These are phyloP conservation scores for Orobanche coerulescens DNA, from an alignment of 257 asterid species.

Conservation along the genomic window DNA sequence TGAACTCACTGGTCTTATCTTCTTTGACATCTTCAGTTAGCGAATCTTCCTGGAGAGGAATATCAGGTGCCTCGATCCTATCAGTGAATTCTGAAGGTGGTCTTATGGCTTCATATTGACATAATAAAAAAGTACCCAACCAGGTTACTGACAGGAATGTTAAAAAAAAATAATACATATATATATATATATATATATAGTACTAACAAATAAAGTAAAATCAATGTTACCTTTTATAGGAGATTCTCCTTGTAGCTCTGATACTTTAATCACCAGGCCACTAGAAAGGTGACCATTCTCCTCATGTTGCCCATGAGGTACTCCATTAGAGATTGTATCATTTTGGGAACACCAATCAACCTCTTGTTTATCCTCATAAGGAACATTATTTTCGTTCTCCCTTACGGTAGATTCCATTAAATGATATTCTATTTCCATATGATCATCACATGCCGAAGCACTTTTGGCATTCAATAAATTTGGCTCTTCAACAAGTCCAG, in stretches of 20 bases:
- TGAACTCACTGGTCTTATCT: slow-evolving; percentile 11
- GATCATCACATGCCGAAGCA: slow-evolving; percentile 81
- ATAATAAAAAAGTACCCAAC: slow-evolving; percentile 14
- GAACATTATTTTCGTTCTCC: slow-evolving; percentile 29
- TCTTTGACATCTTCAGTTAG: slow-evolving; percentile 26
- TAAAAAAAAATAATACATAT: background rate
- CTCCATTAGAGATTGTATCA: slow-evolving; percentile 30
- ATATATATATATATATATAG: background rate
- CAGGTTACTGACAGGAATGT: slow-evolving; percentile 27
- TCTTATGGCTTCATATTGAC: slow-evolving; percentile 21
- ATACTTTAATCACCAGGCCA: slow-evolving; percentile 30
- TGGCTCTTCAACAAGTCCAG: slow-evolving; percentile 74
- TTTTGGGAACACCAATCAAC: slow-evolving; percentile 33
- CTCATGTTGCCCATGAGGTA: slow-evolving; percentile 29
- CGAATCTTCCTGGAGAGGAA: slow-evolving; percentile 21
- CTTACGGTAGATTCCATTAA: slow-evolving; percentile 28
- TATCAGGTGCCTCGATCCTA: slow-evolving; percentile 32
- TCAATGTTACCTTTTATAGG: slow-evolving; percentile 25
- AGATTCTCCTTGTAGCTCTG: slow-evolving; percentile 29
- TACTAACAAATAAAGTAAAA: slow-evolving; percentile 5
- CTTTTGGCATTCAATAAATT: slow-evolving; percentile 65
- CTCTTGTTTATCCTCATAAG: slow-evolving; percentile 36
- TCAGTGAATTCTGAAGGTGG: slow-evolving; percentile 29
- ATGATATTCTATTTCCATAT: slow-evolving; percentile 64
- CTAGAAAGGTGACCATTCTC: slow-evolving; percentile 40